Base-by-base conservation (phyloP, 768 basidiomycete genomes). In the Mycena amicta region DNA sequence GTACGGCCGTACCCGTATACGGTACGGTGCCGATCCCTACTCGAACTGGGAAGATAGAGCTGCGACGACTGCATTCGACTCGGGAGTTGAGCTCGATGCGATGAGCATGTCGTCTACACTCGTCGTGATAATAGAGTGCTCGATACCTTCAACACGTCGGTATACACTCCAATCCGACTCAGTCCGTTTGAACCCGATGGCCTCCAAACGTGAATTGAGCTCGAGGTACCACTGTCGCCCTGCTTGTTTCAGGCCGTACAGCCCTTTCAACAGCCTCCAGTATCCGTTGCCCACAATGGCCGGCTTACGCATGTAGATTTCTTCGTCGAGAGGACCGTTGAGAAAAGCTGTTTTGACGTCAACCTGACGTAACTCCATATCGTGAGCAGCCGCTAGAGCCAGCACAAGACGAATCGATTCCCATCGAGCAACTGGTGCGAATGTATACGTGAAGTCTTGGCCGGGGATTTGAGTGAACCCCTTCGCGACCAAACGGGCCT, bases 281-380 rank as follows among this genome's bases (percentile, higher is more conserved):
- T 60, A 68, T 1, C 74, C 70, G 16, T 23, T 4, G 6, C 52
- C 52, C 16, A 39, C 30, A 6, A 55, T 47, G 0, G 55, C 63
- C 1, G 73, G 72, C 20, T 68, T 59, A 20, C 66, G 49, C 72
- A 79, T 75, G 61, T 72, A 79, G 46, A 78, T 73, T 2, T 59
- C 40, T 29, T 63, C 56, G 23, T 68, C 67, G 8, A 77, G 66
- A 0, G 69, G 58, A 4, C 55, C 55, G 20, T 56, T 72, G 1
- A 78, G 68, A 62, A 68, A 78, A 0, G 71, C 74, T 0, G 57
- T 59, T 20, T 71, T 70, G 33, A 77, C 66, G 60, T 77, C 72
- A 13, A 74, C 60, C 28, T 47, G 40, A 27, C 74, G 60, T 8
- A 77, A 23, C 18, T 70, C 66, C 61, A 71, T 68, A 50, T 69